A percentile compares a stretch with the other conserved stretches of the same genome.
phyloP scores from a whole-genome alignment of 768 basidiomycete genomes.

The Lentinula guzmanii region DNA sequence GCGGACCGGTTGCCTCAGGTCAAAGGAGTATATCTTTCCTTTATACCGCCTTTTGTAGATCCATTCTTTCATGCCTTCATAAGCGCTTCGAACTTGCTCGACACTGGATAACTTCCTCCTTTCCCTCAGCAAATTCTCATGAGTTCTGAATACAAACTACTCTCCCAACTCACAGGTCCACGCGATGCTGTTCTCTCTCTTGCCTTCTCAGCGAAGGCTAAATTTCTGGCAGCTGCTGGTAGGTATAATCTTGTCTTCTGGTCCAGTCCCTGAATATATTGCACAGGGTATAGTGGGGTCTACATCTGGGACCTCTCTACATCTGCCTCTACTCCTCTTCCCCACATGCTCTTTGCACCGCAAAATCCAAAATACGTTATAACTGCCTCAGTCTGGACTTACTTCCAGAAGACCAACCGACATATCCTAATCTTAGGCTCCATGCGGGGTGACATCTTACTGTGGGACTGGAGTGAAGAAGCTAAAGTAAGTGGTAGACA shows the following conservation, averaged over 20 bases:
- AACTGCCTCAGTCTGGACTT: neutral
- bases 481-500: neutral
- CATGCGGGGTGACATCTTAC: neutral
- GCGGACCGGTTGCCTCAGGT: neutral
- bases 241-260: neutral
- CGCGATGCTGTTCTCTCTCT: slow-evolving; percentile 1
- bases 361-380: neutral
- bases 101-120: neutral
- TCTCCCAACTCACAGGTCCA: neutral
- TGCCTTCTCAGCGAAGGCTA: neutral
- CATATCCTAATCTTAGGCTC: neutral
- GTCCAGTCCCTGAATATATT: neutral
- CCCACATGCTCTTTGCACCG: neutral
- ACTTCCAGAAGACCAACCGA: neutral
- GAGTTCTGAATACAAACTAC: neutral
- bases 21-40: neutral
- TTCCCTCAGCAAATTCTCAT: neutral
- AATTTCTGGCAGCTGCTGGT: slow-evolving; percentile 1
- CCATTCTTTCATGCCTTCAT: neutral
- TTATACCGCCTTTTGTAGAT: neutral
- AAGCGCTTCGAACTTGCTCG: neutral
- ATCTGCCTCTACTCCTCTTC: neutral
- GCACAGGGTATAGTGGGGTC: neutral
- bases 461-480: neutral
- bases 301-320: neutral